Percentiles rank a stretch among this genome's conserved stretches.
phyloP scores from a whole-genome alignment of 805 yeast species.

The Priceomyces fermenticarens region DNA sequence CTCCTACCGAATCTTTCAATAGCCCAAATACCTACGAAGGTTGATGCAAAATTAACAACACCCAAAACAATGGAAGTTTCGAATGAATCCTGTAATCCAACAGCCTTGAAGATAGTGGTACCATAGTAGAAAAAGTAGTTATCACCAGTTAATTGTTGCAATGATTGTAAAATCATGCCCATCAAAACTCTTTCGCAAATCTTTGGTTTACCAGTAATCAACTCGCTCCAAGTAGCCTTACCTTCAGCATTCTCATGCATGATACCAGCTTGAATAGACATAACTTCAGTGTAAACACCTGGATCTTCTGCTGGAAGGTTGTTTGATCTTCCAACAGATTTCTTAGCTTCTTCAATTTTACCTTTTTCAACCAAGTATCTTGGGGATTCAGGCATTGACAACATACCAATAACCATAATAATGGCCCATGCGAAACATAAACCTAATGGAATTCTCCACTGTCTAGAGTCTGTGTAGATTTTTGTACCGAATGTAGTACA shows the following conservation, averaged over 20 bases:
- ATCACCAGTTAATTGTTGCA: constrained; percentile 62
- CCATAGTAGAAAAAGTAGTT: constrained; percentile 64
- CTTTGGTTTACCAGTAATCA: constrained; percentile 62
- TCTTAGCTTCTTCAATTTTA: constrained; percentile 51
- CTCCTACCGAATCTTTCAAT: constrained; percentile 54
- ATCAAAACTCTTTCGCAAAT: constrained; percentile 52
- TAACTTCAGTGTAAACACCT: constrained; percentile 52
- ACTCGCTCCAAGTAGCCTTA: constrained; percentile 61
- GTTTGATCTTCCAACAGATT: constrained; percentile 57
- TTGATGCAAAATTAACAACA: constrained; percentile 52
- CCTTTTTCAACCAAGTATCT: constrained; percentile 54
- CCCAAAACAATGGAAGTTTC: constrained; percentile 55
- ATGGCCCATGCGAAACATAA: constrained; percentile 53
- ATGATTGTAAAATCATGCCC: constrained; percentile 57
- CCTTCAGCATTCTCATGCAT: constrained; percentile 63
- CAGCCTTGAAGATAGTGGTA: constrained; percentile 51
- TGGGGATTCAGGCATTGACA: constrained; percentile 69
- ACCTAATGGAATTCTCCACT: constrained; percentile 69
- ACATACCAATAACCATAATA: constrained; percentile 48
- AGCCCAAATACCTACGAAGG: constrained; percentile 48
- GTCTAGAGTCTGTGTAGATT: constrained; percentile 45
- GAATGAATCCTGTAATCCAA: constrained; percentile 53
- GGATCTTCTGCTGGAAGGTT: constrained; percentile 52
- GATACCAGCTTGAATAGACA: constrained; percentile 55
- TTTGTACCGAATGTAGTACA: constrained; percentile 65